Evolutionary conservation across 2,329 filamentous ascomycete genomes (phyloP).

Genomic region (Scedosporium dehoogii): DNA sequence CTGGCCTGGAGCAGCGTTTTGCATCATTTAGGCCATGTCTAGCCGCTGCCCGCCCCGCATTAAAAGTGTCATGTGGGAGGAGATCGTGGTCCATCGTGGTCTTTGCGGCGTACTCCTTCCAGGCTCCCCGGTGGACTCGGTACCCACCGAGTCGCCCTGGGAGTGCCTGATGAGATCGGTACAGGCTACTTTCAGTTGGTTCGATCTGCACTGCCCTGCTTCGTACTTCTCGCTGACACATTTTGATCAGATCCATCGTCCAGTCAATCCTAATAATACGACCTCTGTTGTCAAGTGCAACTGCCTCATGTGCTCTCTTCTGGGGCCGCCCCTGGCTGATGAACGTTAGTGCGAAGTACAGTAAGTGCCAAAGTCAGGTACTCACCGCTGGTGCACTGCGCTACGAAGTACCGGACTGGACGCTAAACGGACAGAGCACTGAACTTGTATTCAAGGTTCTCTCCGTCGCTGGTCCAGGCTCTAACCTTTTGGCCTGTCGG

Average conservation of each 20-base stretch:
- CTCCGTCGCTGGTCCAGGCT: too few relatives aligned
- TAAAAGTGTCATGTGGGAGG: neutral
- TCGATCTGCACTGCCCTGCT: too few relatives aligned
- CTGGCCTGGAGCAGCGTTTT: neutral
- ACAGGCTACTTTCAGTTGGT: neutral
- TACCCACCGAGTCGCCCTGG: neutral
- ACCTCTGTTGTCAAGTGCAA: neutral
- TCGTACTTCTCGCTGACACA: neutral
- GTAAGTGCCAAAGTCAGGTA: too few relatives aligned
- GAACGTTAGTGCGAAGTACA: too few relatives aligned
- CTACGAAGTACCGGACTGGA: too few relatives aligned
- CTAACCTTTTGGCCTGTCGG: too few relatives aligned
- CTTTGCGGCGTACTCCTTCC: neutral
- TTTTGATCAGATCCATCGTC: neutral
- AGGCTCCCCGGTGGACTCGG: neutral
- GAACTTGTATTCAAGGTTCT: too few relatives aligned
- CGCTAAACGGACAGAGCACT: too few relatives aligned
- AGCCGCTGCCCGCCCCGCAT: neutral
- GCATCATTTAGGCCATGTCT: constrained; percentile 2
- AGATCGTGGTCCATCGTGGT: neutral
- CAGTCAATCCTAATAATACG: neutral
- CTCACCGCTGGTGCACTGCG: too few relatives aligned
- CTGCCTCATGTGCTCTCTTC: neutral
- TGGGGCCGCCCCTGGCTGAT: neutral
- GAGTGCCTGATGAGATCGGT: neutral